A percentile compares a stretch with the other conserved stretches of the same genome.
Conservation (phyloP, 2,329 filamentous ascomycete species). For the Escovopsis weberi region DNA sequence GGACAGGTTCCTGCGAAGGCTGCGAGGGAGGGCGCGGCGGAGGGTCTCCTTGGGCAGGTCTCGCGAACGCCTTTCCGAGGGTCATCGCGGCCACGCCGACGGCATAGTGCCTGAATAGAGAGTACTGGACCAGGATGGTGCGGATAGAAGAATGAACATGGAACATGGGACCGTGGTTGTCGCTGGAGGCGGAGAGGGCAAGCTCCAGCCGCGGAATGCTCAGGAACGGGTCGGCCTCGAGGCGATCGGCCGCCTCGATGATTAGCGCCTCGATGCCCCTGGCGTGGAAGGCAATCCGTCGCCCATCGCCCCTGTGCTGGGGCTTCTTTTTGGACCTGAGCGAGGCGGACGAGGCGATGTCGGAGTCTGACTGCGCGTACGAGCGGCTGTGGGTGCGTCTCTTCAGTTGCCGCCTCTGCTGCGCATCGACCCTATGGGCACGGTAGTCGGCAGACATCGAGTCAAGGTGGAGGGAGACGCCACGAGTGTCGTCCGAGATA, state of each 20-base stretch:
- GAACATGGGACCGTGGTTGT: slow-evolving; percentile 75
- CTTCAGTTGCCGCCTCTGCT: slow-evolving; percentile 42
- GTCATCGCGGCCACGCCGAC: slow-evolving; percentile 69
- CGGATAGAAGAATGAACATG: slow-evolving; percentile 73
- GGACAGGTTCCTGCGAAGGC: slow-evolving; percentile 9
- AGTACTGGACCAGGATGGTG: slow-evolving; percentile 74
- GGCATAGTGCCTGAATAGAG: slow-evolving; percentile 84
- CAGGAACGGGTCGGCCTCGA: slow-evolving; percentile 76
- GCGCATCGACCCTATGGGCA: slow-evolving; percentile 57
- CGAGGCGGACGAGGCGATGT: slow-evolving; percentile 28
- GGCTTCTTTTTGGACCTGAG: slow-evolving; percentile 36
- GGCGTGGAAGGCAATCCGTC: slow-evolving; percentile 66
- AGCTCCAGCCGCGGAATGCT: slow-evolving; percentile 78
- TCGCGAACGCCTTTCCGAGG: slow-evolving; percentile 53
- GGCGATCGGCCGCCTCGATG: slow-evolving; percentile 71
- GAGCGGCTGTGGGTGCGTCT: slow-evolving; percentile 63
- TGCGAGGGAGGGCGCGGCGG: slow-evolving; percentile 12
- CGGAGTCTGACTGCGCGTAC: slow-evolving; percentile 53
- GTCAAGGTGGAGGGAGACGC: slow-evolving; percentile 74
- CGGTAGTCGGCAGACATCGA: slow-evolving; percentile 82
- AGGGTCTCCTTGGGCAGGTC: slow-evolving; percentile 27
- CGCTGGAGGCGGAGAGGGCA: slow-evolving; percentile 69
- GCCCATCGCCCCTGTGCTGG: slow-evolving; percentile 53
- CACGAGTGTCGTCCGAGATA: slow-evolving; percentile 69
- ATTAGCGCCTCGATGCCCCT: slow-evolving; percentile 81